phyloP scores from a whole-genome alignment of 1,139 yeast species.

The Protomyces macrosporus region DNA sequence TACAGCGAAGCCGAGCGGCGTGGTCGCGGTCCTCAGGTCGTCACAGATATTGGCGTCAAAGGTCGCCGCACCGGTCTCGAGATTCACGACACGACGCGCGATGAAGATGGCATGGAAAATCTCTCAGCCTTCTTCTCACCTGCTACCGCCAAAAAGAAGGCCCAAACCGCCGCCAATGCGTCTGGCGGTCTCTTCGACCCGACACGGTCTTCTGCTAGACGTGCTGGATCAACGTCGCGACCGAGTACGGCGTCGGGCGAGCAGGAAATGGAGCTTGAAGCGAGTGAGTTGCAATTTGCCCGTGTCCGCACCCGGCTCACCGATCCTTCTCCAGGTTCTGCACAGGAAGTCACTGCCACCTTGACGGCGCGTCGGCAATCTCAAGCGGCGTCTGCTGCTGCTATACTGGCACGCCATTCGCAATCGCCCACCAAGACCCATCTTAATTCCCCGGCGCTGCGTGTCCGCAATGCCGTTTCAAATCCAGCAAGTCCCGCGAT shows the following conservation, averaged over 20 bases:
- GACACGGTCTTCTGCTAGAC: not conserved
- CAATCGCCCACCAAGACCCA: conserved; percentile 33
- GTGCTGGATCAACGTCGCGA: not conserved
- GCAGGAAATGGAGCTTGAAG: conserved; percentile 19
- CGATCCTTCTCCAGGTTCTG: conserved; percentile 8
- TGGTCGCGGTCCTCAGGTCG: conserved; percentile 22
- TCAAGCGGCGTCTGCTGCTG: not conserved
- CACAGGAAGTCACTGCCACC: conserved; percentile 12
- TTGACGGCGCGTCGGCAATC: conserved; percentile 8
- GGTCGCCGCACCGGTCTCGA: conserved; percentile 22
- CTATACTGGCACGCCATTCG: not conserved
- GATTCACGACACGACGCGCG: conserved; percentile 40
- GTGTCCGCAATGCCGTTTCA: conserved; percentile 29
- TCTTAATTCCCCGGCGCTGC: conserved; percentile 34
- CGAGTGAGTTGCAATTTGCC: conserved; percentile 6
- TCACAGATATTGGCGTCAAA: conserved; percentile 27
- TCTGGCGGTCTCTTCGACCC: not conserved
- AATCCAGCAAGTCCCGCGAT: conserved; percentile 9
- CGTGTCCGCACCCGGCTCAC: not conserved
- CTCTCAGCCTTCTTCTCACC: conserved; percentile 65
- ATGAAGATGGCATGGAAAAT: conserved; percentile 71
- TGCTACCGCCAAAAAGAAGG: conserved; percentile 25
- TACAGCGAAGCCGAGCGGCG: conserved; percentile 25
- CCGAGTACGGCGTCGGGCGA: conserved; percentile 1
- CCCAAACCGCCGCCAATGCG: not conserved